Base-by-base conservation (phyloP, 2,329 filamentous ascomycete species). In the Clonostachys rhizophaga region DNA sequence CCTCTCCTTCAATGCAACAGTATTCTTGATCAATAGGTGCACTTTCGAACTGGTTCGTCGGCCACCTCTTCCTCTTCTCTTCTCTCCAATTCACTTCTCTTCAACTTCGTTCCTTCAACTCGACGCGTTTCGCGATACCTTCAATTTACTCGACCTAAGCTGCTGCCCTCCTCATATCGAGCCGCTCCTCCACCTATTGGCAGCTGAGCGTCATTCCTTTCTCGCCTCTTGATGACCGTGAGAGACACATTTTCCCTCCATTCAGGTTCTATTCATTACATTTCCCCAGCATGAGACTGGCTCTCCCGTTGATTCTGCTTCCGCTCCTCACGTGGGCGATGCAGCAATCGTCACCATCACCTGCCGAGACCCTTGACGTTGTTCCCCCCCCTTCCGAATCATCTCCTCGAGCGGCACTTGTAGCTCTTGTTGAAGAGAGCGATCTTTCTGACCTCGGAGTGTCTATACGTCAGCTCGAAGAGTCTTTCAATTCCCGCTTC, bases 401-500 rank as follows among this genome's bases (percentile, higher is more conserved):
- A 10, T 30, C 55, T 35, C 55, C 58, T 35, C 57, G 58, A 43
- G 65, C 63, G 49, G 62, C 62, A 18, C 50, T 67, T 42, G 58
- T 67, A 9, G 55, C 62, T 11, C 50, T 67, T 10, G 57, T 58
- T 17, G 46, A 61, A 41, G 61, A 67, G 42, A 33, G 55, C 30
- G 65, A 67, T 42, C 54, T 66, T 18, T 45, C 55, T 12, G 55
- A 54, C 34, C 52, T 66, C 24, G 52, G 67, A 40, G 59, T 54
- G 18, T 63, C 64, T 16, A 62, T 95, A 73, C 67, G 67, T 33
- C 86, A 95, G 58, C 52, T 69, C 4, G 66, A 70, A 48, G 53
- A 60, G 5, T 58, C 58, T 2, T 95, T 89, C 84, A 95, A 95
- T 60, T 70, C 72, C 59, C 89, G 89, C 53, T 87, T 90, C 71